Percentiles rank a stretch among this genome's conserved stretches.
Evolutionary conservation across 495 filamentous ascomycete genomes (phyloP).

Genomic region (Articulospora tetracladia): DNA sequence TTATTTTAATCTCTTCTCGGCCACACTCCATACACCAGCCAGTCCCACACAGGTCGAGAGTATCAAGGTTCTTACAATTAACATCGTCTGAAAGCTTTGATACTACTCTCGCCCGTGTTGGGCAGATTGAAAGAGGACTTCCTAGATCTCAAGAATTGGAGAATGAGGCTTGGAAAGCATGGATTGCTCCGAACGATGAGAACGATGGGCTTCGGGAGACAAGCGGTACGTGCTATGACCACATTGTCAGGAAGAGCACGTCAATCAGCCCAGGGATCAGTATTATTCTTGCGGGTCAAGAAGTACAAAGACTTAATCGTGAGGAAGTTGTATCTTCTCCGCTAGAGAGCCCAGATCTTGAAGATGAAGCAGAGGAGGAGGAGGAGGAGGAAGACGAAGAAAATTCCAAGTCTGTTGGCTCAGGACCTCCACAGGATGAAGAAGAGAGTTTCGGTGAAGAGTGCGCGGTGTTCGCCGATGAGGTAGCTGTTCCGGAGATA

Average conservation of each 20-base stretch:
- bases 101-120: slow-evolving; percentile 21
- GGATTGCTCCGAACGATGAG: slow-evolving; percentile 6
- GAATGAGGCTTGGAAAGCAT: slow-evolving; percentile 25
- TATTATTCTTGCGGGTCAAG: neutral
- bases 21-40: slow-evolving; percentile 21
- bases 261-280: slow-evolving; percentile 17
- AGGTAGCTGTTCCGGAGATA: neutral
- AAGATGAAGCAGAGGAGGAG: no score
- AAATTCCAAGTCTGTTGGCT: neutral
- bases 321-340: neutral
- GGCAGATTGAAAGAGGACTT: slow-evolving; percentile 6
- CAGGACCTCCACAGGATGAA: no score
- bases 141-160: slow-evolving; percentile 19
- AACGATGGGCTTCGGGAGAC: neutral
- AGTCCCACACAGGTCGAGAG: slow-evolving; percentile 12
- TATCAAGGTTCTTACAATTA: slow-evolving; percentile 10
- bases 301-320: neutral
- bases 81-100: slow-evolving; percentile 6
- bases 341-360: neutral
- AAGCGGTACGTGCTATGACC: neutral
- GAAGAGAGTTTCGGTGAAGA: no score
- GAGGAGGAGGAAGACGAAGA: neutral
- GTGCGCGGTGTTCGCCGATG: no score
- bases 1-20: slow-evolving; percentile 8
- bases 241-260: neutral